A percentile compares a stretch with the other conserved stretches of the same genome.
Conservation (phyloP, 768 basidiomycete species). For the Serpula lacrymans region DNA sequence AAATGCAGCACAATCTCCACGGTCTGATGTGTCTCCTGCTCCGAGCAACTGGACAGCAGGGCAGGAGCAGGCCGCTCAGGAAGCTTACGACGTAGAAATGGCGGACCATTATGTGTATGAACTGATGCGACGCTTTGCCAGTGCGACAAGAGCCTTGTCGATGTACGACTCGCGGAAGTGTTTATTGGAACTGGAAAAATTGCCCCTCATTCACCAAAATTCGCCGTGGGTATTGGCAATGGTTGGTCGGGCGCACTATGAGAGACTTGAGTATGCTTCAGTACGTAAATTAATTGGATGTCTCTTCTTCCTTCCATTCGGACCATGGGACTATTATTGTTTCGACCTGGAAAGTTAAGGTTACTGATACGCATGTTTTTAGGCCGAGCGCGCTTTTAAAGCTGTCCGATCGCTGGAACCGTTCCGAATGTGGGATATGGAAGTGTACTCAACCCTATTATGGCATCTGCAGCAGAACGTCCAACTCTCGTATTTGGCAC, state of each 20-base stretch:
- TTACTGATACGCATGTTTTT: slow-evolving; percentile 27
- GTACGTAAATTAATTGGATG: slow-evolving; percentile 46
- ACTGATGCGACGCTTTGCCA: slow-evolving; percentile 77
- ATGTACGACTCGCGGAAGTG: slow-evolving; percentile 75
- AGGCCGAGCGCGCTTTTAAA: slow-evolving; percentile 91
- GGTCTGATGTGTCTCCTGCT: slow-evolving; percentile 61
- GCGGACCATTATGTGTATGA: slow-evolving; percentile 85
- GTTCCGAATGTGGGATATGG: slow-evolving; percentile 90
- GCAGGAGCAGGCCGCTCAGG: slow-evolving; percentile 70
- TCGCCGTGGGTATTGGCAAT: slow-evolving; percentile 78
- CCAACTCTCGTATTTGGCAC: slow-evolving; percentile 87
- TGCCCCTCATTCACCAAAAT: slow-evolving; percentile 71
- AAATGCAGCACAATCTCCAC: slow-evolving; percentile 52
- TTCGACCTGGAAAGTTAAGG: slow-evolving; percentile 11
- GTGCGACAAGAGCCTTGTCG: slow-evolving; percentile 70
- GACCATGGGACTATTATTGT: slow-evolving; percentile 10
- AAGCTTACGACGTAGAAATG: slow-evolving; percentile 64
- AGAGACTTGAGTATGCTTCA: slow-evolving; percentile 82
- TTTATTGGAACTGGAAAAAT: slow-evolving; percentile 68
- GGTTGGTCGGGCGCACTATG: slow-evolving; percentile 86
- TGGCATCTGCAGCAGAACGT: slow-evolving; percentile 91
- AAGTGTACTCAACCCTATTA: slow-evolving; percentile 91
- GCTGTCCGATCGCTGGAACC: slow-evolving; percentile 81
- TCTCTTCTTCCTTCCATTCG: slow-evolving; percentile 11
- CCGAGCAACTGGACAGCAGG: slow-evolving; percentile 60